Conservation (phyloP, 148 eudicot species). For the Silene latifolia region DNA sequence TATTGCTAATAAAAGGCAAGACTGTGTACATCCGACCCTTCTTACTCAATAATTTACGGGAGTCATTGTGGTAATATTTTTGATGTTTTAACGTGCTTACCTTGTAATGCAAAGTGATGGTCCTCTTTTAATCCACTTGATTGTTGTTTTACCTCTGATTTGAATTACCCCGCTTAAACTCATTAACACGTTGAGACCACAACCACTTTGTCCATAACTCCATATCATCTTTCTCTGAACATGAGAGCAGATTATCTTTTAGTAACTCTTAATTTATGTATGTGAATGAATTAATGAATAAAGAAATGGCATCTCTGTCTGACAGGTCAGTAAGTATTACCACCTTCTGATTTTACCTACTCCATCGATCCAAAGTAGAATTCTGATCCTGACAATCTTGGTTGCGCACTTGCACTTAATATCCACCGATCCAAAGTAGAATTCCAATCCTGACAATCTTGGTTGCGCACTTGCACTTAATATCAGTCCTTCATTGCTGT, state of each 20-base stretch:
- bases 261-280: not conserved
- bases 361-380: too few relatives aligned
- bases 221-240: not conserved
- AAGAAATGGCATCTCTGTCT: conserved; percentile 9
- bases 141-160: not conserved
- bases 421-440: too few relatives aligned
- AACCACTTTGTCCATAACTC: not conserved
- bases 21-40: too few relatives aligned
- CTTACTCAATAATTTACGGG: too few relatives aligned
- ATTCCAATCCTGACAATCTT: too few relatives aligned
- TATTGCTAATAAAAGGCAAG: too few relatives aligned
- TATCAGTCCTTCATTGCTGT: too few relatives aligned
- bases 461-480: too few relatives aligned
- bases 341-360: too few relatives aligned
- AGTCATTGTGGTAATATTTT: too few relatives aligned
- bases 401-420: too few relatives aligned
- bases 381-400: too few relatives aligned
- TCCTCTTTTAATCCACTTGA: not conserved
- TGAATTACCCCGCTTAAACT: not conserved
- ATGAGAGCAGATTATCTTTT: not conserved
- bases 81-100: not conserved
- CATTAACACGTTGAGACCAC: conserved; percentile 23
- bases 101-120: not conserved
- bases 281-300: not conserved
- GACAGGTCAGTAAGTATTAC: conserved; percentile 30